Evolutionary conservation across 148 eudicot species (phyloP).

Genomic region (Gaultheria prostrata): DNA sequence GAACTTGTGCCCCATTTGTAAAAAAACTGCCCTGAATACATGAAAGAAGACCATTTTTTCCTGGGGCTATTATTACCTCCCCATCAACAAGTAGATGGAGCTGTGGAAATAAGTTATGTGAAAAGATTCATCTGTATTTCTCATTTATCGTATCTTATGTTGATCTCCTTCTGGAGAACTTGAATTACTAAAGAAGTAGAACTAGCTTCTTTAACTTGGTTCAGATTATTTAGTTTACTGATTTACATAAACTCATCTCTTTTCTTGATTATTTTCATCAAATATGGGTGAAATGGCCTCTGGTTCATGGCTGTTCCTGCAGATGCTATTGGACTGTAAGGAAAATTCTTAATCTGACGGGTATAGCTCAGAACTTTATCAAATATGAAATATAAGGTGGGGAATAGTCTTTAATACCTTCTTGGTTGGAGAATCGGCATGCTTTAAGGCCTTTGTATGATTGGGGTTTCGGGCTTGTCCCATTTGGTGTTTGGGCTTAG

Average conservation of each 20-base stretch:
- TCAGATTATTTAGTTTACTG: neutral
- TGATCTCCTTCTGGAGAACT: constrained; percentile 3
- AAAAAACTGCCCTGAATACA: constrained; percentile 59
- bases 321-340: no score
- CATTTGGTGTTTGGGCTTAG: no score
- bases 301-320: no score
- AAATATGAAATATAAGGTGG: no score
- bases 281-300: no score
- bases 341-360: no score
- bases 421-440: no score
- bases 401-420: no score
- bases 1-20: constrained; percentile 93
- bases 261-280: neutral
- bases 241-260: neutral
- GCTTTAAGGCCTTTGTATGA: no score
- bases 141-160: neutral
- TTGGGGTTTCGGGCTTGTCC: no score
- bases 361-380: no score
- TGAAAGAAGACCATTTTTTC: constrained; percentile 12
- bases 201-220: constrained; percentile 1
- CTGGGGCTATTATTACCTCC: neutral
- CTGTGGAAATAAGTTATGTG: neutral
- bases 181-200: constrained; percentile 1
- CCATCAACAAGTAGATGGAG: neutral
- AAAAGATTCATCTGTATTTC: constrained; percentile 16